Base-by-base conservation (phyloP, 2,329 filamentous ascomycete species). In the Ophiostoma sp. region DNA sequence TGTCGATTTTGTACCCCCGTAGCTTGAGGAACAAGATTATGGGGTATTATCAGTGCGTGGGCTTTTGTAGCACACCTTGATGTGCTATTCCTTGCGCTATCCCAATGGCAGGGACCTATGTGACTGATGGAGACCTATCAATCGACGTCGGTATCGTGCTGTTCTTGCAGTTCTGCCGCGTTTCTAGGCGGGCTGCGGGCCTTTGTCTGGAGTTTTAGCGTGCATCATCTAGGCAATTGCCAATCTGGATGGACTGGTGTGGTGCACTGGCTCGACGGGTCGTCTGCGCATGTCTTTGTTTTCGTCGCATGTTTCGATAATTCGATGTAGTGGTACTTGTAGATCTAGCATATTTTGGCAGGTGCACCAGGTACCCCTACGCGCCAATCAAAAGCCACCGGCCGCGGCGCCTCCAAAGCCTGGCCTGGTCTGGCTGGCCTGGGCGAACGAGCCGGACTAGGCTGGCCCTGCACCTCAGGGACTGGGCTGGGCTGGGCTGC, bases 161-260 rank as follows among this genome's bases (percentile, higher is more conserved):
- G 25, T 48, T 31, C 33, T 36, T 33, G 39, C 36, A 17, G n/a
- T 59, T 70, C 69, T 22, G 33, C 28, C 28, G 50, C n/a, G 48
- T 42, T 66, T 66, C 17, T 36, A 68, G 64, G 64, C 25, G 39
- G 39, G 52, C 69, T 45, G 61, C 61, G 61, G 55, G 69, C 31
- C 57, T 64, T 50, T 71, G 57, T 64, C 57, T 63, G 69, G 52
- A 70, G 69, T 61, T 33, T 69, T 69, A 69, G 64, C 64, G 64
- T 52, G 66, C 28, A 69, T 52, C 45, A 69, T 36, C 39, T n/a
- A 12, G 22, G n/a, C 39, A 48, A 31, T 31, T 48, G 63, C 25
- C 12, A 42, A 42, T 66, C 59, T 9, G 59, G 28, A 59, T 19
- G 55, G 55, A 63, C 31, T 42, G 57, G 57, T 22, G 57, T 28